A percentile compares a stretch with the other conserved stretches of the same genome.
Evolutionary conservation across 768 basidiomycete genomes (phyloP).

Genomic region (Paxillus involutus): DNA sequence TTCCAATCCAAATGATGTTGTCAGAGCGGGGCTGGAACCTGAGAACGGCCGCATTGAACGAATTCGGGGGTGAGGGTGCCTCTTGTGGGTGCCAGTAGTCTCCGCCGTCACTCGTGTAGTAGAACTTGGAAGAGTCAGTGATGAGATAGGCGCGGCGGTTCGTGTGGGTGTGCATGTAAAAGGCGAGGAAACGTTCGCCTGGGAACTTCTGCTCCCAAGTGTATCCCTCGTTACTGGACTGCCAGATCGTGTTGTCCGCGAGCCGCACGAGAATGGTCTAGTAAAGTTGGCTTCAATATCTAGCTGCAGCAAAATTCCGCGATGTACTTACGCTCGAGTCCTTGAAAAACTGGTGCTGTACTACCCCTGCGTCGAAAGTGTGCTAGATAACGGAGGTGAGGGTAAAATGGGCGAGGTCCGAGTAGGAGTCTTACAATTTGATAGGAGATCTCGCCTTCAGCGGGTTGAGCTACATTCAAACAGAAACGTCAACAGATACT

Average conservation of each 20-base stretch:
- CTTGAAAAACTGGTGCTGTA: slow-evolving; percentile 84
- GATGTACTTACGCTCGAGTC: slow-evolving; percentile 59
- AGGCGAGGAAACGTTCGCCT: slow-evolving; percentile 68
- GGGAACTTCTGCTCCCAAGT: slow-evolving; percentile 74
- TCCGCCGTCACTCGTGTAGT: slow-evolving; percentile 84
- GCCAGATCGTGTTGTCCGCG: slow-evolving; percentile 79
- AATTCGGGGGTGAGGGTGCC: slow-evolving; percentile 75
- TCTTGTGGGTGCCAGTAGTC: slow-evolving; percentile 57
- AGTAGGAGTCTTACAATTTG: slow-evolving; percentile 52
- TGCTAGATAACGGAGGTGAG: slow-evolving; percentile 44
- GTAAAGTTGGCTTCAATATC: slow-evolving; percentile 1
- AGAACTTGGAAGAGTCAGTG: slow-evolving; percentile 62
- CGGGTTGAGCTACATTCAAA: slow-evolving; percentile 61
- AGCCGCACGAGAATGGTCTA: slow-evolving; percentile 85
- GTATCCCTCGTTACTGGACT: slow-evolving; percentile 94
- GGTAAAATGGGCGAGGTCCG: background rate
- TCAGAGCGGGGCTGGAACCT: slow-evolving; percentile 89
- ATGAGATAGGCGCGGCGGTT: slow-evolving; percentile 88
- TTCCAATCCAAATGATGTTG: slow-evolving; percentile 87
- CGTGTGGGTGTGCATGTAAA: slow-evolving; percentile 83
- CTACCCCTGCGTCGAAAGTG: slow-evolving; percentile 61
- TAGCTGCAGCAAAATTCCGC: background rate
- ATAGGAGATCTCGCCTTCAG: slow-evolving; percentile 75
- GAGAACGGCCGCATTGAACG: slow-evolving; percentile 71
- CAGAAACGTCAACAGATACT: background rate